Percentiles rank a stretch among this genome's conserved stretches.
phyloP scores from a whole-genome alignment of 345 rosid species.

The Eucalyptus cloeziana region DNA sequence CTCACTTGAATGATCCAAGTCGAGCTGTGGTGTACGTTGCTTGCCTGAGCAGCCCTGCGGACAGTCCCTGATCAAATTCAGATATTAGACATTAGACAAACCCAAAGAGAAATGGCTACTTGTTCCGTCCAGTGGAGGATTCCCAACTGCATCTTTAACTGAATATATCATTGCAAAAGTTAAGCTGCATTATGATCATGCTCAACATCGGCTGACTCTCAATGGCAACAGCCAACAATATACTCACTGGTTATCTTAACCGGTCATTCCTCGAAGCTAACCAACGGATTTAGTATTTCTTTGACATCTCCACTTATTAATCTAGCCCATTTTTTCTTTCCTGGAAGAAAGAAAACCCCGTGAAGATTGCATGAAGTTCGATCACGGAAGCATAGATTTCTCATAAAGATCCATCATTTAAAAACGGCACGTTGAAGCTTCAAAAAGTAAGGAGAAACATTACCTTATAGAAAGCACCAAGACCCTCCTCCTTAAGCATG shows the following conservation, averaged over 20 bases:
- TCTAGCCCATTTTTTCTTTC: background rate
- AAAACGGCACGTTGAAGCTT: background rate
- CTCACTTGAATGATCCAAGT: slow-evolving; percentile 93
- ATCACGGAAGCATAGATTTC: background rate
- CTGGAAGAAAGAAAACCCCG: background rate
- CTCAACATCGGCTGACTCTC: background rate
- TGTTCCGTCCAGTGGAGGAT: background rate
- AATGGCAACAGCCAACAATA: background rate
- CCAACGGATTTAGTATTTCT: background rate
- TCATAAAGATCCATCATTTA: background rate
- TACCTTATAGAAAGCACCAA: slow-evolving; percentile 86
- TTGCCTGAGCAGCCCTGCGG: slow-evolving; percentile 95
- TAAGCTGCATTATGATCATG: background rate
- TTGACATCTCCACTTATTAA: background rate
- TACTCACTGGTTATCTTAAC: background rate
- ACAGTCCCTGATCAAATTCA: slow-evolving; percentile 58
- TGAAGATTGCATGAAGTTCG: background rate
- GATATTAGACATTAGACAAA: background rate
- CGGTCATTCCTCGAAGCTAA: background rate
- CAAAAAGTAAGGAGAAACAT: background rate
- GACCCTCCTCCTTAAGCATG: slow-evolving; percentile 81
- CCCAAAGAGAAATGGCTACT: background rate
- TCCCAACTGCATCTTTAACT: background rate
- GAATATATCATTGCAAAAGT: background rate
- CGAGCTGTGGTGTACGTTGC: slow-evolving; percentile 99